Percentiles rank a stretch among this genome's conserved stretches.
Evolutionary conservation across 495 filamentous ascomycete genomes (phyloP).

Genomic region (Staphylotrichum longicolle): DNA sequence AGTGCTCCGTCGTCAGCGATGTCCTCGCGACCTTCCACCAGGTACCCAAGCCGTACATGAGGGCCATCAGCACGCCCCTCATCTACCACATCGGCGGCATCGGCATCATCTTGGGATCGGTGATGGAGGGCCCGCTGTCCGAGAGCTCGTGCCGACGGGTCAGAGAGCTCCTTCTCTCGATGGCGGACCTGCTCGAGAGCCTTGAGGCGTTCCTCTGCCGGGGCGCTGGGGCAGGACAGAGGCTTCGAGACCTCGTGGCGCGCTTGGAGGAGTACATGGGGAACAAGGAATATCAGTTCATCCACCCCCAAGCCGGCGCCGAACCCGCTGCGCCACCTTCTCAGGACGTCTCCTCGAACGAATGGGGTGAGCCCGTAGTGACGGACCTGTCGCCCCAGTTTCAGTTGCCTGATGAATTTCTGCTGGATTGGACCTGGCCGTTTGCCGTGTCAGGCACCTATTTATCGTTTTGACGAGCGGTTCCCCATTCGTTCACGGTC

Average conservation of each 20-base stretch:
- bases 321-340: constrained; percentile 9
- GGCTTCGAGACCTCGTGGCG: constrained; percentile 44
- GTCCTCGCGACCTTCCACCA: constrained; percentile 46
- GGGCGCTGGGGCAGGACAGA: constrained; percentile 41
- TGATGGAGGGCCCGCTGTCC: constrained; percentile 49
- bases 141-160: constrained; percentile 47
- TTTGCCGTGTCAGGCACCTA: constrained; percentile 10
- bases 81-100: constrained; percentile 52
- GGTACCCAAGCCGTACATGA: constrained; percentile 46
- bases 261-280: constrained; percentile 52
- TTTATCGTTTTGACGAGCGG: constrained; percentile 8
- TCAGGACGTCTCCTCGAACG: neutral
- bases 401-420: constrained; percentile 24
- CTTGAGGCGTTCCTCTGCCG: constrained; percentile 45
- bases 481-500: neutral
- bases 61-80: constrained; percentile 51
- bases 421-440: constrained; percentile 26
- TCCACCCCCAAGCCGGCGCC: constrained; percentile 7
- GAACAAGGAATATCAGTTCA: constrained; percentile 25
- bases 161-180: constrained; percentile 46
- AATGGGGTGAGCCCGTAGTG: constrained; percentile 7
- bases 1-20: constrained; percentile 49
- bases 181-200: constrained; percentile 49
- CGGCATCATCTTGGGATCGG: constrained; percentile 49
- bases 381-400: constrained; percentile 20